These are phyloP conservation scores for Boletales sp. DNA, from an alignment of 768 basidiomycete genomes.

Conservation along the genomic window DNA sequence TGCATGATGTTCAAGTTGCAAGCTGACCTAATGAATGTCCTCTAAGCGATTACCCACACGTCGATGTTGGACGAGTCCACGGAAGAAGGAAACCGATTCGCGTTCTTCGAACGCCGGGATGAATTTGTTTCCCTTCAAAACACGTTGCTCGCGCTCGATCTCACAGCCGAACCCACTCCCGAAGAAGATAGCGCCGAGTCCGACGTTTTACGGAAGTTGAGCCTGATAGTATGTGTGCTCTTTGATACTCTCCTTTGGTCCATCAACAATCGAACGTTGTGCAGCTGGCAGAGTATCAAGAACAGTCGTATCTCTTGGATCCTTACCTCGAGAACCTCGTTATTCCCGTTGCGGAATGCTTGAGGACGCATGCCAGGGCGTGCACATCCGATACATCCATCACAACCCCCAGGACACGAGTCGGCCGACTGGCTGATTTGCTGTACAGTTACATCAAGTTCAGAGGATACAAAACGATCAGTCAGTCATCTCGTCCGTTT, in stretches of 20 bases:
- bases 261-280: slow-evolving; percentile 1
- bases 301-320: slow-evolving; percentile 89
- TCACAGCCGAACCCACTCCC: slow-evolving; percentile 39
- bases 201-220: slow-evolving; percentile 40
- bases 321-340: slow-evolving; percentile 82
- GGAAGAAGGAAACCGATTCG: slow-evolving; percentile 44
- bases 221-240: slow-evolving; percentile 46
- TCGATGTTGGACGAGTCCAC: slow-evolving; percentile 37
- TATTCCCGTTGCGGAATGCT: slow-evolving; percentile 60
- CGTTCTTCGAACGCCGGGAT: slow-evolving; percentile 57
- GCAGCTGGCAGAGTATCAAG: slow-evolving; percentile 87
- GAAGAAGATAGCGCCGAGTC: slow-evolving; percentile 45
- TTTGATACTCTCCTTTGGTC: slow-evolving; percentile 1
- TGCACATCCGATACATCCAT: slow-evolving; percentile 29
- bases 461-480: slow-evolving; percentile 87
- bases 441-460: slow-evolving; percentile 84
- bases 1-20: slow-evolving; percentile 6
- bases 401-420: slow-evolving; percentile 35
- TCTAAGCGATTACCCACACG: not conserved
- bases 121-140: slow-evolving; percentile 57
- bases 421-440: slow-evolving; percentile 53
- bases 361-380: slow-evolving; percentile 53
- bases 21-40: slow-evolving; percentile 20
- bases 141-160: slow-evolving; percentile 45
- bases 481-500: slow-evolving; percentile 45